Base-by-base conservation (phyloP, 1,139 yeast genomes). In the Debaryomycetaceae sp. region DNA sequence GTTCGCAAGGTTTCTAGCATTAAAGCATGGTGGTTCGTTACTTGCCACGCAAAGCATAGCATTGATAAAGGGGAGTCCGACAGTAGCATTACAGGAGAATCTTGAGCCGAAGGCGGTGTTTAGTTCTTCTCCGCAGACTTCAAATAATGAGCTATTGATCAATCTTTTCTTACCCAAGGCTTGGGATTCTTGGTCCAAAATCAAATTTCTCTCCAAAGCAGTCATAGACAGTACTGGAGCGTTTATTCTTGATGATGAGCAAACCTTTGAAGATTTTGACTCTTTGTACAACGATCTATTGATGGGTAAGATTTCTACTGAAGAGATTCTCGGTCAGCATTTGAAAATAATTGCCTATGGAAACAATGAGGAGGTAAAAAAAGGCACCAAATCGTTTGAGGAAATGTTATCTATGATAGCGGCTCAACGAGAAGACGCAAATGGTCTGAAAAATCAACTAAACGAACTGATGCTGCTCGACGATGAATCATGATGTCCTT, bases 151-250 rank as follows among this genome's bases (percentile, higher is more conserved):
- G 13, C n/a, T 31, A n/a, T 7, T 14, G 8, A 13, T 40, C 4
- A 17, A 40, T 14, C 38, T 83, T 14, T 56, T 68, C 34, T 71
- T 86, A 1, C 83, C 84, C 0, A 45, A 50, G 8, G 78, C 76
- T 0, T 66, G 75, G 65, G 89, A 83, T 50, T 63, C 80, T 4
- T 68, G 75, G 69, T 65, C 68, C 22, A 76, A 79, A 49, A 80
- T 83, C 23, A 53, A 63, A 13, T 64, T 81, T 0, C 52, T 80
- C 24, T 71, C 76, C 6, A 65, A 63, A 40, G 56, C 74, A 5
- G 36, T 39, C 7, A 33, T 43, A 14, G 22, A 41, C 34, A 36
- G 35, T n/a, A 38, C 38, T 14, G 34, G 42, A 8, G 35, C 14
- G 4, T 17, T 37, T 9, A 33, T 43, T n/a, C 27, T 47, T 8